Percentiles rank a stretch among this genome's conserved stretches.
phyloP scores from a whole-genome alignment of 371 early-diverging fungal genomes.

The Batrachochytrium dendrobatidis region DNA sequence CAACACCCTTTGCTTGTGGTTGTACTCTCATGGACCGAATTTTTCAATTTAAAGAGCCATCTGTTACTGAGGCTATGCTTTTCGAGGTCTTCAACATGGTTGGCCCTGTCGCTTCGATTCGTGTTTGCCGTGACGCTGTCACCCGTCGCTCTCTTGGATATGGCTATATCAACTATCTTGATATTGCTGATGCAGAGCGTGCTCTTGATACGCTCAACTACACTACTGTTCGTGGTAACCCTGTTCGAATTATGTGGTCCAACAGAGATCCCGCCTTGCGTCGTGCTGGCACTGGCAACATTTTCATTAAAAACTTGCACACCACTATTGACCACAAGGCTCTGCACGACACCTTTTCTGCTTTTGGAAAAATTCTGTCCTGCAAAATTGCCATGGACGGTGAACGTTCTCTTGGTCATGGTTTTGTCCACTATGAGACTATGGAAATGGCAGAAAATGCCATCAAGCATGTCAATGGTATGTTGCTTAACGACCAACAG shows the following conservation, averaged over 20 bases:
- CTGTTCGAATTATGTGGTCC: constrained; percentile 99
- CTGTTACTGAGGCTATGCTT: constrained; percentile 94
- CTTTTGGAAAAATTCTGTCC: constrained; percentile 96
- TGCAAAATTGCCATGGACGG: constrained; percentile 96
- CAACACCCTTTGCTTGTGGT: too few species aligned
- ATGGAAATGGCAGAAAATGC: constrained; percentile 92
- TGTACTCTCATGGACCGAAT: too few species aligned
- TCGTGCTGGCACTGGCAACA: constrained; percentile 90
- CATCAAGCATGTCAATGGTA: constrained; percentile 97
- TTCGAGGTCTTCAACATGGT: constrained; percentile 94
- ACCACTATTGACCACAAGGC: constrained; percentile 94
- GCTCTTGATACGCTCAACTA: constrained; percentile 94
- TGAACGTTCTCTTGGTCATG: constrained; percentile 88
- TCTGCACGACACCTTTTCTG: constrained; percentile 98
- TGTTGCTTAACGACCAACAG: constrained; percentile 95
- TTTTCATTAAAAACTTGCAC: constrained; percentile 99
- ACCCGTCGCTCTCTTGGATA: constrained; percentile 95
- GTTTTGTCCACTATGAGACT: constrained; percentile 98
- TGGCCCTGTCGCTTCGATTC: constrained; percentile 94
- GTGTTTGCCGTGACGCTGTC: constrained; percentile 96
- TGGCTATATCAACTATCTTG: constrained; percentile 93
- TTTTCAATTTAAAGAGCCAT: constrained; percentile 56
- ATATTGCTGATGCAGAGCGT: constrained; percentile 58
- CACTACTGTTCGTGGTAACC: constrained; percentile 84
- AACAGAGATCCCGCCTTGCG: constrained; percentile 96